These are phyloP conservation scores for Boeremia exigua DNA, from an alignment of 2,329 filamentous ascomycete genomes.

Conservation along the genomic window DNA sequence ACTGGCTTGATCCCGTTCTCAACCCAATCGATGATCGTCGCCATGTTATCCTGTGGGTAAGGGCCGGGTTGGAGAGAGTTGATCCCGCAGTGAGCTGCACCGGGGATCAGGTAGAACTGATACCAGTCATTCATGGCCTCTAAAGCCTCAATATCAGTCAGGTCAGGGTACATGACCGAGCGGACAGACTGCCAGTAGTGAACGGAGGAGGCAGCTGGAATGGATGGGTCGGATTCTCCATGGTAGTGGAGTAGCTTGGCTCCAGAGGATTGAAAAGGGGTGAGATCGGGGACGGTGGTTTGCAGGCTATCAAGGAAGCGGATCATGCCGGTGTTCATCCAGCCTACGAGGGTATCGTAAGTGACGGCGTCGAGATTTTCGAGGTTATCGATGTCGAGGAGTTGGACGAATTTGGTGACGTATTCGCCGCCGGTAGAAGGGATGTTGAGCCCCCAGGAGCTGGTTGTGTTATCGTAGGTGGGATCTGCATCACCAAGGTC, in stretches of 20 bases:
- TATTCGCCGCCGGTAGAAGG: constrained; percentile 49
- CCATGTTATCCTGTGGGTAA: constrained; percentile 52
- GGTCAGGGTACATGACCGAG: constrained; percentile 55
- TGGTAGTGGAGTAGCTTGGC: constrained; percentile 66
- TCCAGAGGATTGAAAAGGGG: constrained; percentile 56
- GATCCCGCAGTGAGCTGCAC: constrained; percentile 58
- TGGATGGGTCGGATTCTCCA: constrained; percentile 61
- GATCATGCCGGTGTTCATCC: constrained; percentile 59
- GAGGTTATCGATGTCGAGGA: constrained; percentile 36
- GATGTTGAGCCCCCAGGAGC: constrained; percentile 43
- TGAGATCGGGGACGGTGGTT: constrained; percentile 61
- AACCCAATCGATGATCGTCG: constrained; percentile 56
- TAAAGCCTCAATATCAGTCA: constrained; percentile 48
- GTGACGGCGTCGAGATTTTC: constrained; percentile 50
- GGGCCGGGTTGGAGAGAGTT: constrained; percentile 39
- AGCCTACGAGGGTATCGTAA: constrained; percentile 62
- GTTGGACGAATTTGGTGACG: constrained; percentile 53
- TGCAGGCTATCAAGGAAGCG: constrained; percentile 60
- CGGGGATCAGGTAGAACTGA: constrained; percentile 61
- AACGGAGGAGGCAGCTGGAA: constrained; percentile 61
- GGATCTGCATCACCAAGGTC: constrained; percentile 46
- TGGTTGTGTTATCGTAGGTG: constrained; percentile 43
- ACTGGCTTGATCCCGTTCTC: constrained; percentile 56
- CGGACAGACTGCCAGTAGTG: constrained; percentile 64
- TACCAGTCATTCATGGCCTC: constrained; percentile 60